These are phyloP conservation scores for Vigna reflexopilosa DNA, from an alignment of 306 rosid genomes.

Conservation along the genomic window DNA sequence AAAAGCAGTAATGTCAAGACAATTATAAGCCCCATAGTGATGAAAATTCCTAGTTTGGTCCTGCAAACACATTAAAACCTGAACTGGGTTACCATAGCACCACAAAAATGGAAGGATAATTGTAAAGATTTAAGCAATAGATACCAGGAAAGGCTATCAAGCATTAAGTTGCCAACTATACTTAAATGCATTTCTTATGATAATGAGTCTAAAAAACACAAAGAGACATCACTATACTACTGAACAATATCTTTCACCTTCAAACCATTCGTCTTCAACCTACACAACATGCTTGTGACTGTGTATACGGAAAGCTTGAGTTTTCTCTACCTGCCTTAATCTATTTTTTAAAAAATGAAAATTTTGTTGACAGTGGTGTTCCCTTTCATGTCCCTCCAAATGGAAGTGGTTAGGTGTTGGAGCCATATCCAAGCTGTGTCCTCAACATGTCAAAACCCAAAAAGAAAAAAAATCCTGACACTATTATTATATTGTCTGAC, in stretches of 20 bases:
- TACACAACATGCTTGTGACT: not conserved
- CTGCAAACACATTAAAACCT: conserved; percentile 59
- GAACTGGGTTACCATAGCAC: conserved; percentile 44
- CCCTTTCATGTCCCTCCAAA: not conserved
- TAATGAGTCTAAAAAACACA: not conserved
- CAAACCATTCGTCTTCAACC: not conserved
- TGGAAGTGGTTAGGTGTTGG: not conserved
- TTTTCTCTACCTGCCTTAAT: not conserved
- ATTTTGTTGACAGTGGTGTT: not conserved
- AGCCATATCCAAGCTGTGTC: not conserved
- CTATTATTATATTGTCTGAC: not conserved
- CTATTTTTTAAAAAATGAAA: not conserved
- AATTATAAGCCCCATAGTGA: conserved; percentile 64
- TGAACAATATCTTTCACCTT: not conserved
- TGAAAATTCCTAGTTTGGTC: conserved; percentile 66
- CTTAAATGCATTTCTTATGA: not conserved
- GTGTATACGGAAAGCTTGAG: not conserved
- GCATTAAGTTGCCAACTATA: conserved; percentile 1
- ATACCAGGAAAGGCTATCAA: conserved; percentile 33
- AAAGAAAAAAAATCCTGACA: not conserved
- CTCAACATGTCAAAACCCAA: not conserved
- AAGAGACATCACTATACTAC: not conserved
- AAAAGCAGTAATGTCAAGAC: conserved; percentile 65
- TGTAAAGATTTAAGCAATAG: conserved; percentile 29
- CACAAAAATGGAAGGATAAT: conserved; percentile 23